Conservation (phyloP, 176 grass and related monocot species). For the Triticum turgidum region DNA sequence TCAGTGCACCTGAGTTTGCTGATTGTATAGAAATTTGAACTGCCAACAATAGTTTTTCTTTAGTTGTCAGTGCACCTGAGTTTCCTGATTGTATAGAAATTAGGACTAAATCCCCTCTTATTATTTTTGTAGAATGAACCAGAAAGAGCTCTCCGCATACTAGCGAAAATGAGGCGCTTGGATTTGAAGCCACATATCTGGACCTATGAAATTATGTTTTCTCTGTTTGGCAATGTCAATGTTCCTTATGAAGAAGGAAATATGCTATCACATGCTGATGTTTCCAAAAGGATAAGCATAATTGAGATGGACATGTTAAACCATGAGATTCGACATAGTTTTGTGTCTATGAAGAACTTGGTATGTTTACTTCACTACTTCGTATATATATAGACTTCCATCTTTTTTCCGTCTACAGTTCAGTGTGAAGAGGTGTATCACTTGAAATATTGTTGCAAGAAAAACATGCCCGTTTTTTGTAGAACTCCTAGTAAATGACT, state of each 20-base stretch:
- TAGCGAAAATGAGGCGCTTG: slow-evolving; percentile 67
- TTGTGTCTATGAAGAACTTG: slow-evolving; percentile 68
- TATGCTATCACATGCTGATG: slow-evolving; percentile 69
- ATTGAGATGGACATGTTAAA: slow-evolving; percentile 86
- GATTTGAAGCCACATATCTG: slow-evolving; percentile 64
- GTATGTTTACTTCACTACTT: slow-evolving; percentile 41
- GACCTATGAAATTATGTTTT: slow-evolving; percentile 78
- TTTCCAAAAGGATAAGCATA: slow-evolving; percentile 78
- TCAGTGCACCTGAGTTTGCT: too few species aligned
- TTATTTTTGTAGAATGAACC: slow-evolving; percentile 64
- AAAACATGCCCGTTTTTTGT: not conserved
- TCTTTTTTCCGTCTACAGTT: not conserved
- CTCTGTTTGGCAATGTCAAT: slow-evolving; percentile 77
- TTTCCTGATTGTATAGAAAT: not conserved
- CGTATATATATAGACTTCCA: slow-evolving; percentile 11
- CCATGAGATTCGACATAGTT: slow-evolving; percentile 68
- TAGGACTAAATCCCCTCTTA: slow-evolving; percentile 1
- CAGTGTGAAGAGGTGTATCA: not conserved
- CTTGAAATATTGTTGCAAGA: not conserved
- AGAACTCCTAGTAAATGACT: not conserved
- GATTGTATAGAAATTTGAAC: too few species aligned
- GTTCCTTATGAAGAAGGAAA: slow-evolving; percentile 86
- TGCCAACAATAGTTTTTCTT: not conserved
- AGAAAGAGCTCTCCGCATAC: slow-evolving; percentile 66
- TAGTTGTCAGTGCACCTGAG: not conserved